phyloP scores from a whole-genome alignment of 129 eudicot species.

The Cynara cardunculus region DNA sequence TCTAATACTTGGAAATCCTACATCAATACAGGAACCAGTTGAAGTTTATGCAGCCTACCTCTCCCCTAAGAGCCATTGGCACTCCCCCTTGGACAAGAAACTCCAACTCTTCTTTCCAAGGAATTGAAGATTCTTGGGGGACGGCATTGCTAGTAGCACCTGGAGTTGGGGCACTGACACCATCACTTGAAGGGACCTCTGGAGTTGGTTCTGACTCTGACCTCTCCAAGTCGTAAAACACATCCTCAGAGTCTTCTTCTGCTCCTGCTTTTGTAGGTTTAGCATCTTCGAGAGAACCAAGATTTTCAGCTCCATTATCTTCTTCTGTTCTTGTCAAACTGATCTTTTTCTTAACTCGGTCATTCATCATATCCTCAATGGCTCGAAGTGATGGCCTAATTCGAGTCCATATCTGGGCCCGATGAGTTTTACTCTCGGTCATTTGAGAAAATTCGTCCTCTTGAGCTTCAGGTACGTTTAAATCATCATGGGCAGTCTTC shows the following conservation, averaged over 20 bases:
- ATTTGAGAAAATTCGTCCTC: slow-evolving; percentile 29
- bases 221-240: slow-evolving; percentile 72
- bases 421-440: slow-evolving; percentile 27
- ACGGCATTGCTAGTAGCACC: slow-evolving; percentile 18
- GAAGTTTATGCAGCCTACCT: slow-evolving; percentile 46
- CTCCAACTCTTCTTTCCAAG: slow-evolving; percentile 81
- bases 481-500: slow-evolving; percentile 16
- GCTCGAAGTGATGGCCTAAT: slow-evolving; percentile 71
- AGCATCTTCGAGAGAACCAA: slow-evolving; percentile 36
- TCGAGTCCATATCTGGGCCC: slow-evolving; percentile 62
- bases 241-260: slow-evolving; percentile 85
- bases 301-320: slow-evolving; percentile 22
- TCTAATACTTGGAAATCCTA: neutral
- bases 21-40: neutral
- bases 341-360: slow-evolving; percentile 64
- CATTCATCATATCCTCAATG: slow-evolving; percentile 86
- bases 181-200: slow-evolving; percentile 32
- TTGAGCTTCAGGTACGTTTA: slow-evolving; percentile 25
- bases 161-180: slow-evolving; percentile 16
- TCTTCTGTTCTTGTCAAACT: slow-evolving; percentile 26
- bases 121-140: slow-evolving; percentile 37
- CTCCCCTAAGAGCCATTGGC: slow-evolving; percentile 98
- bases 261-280: slow-evolving; percentile 41
- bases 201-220: slow-evolving; percentile 45
- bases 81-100: slow-evolving; percentile 93